Base-by-base conservation (phyloP, 179 eudicot species). In the Gypsophila paniculata region DNA sequence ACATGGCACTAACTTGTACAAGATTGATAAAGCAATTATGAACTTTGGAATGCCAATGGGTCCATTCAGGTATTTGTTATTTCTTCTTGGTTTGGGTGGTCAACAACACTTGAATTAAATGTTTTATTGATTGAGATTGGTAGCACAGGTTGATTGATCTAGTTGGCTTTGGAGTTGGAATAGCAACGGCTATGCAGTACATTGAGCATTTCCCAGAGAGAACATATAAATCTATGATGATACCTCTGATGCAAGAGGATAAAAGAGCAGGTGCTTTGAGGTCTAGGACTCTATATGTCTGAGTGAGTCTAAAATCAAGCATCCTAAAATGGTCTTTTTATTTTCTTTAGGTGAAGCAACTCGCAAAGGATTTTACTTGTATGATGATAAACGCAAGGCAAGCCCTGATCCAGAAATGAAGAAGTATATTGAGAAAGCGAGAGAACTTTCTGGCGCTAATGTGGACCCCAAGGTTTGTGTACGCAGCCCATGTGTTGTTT, bases 31-130 rank as follows among this genome's bases (percentile, higher is more conserved):
- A 75, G 93, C 82, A 64, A 84, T 89, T 22, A 83, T 90, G 75
- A 93, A 93, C 68, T 93, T 91, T 65, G 98, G 98, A 78, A 91
- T 93, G 98, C 96, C 98, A 49, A 89, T 93, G 96, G 98, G 98
- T 34, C 98, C 98, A 17, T 89, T 93, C 77, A 91, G 97, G 97
- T 94, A 73, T 9, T 68, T 8, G 34, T 38, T 9, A 14, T 23
- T 58, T 38, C 3, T 61, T 15, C 25, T 55, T 65, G 23, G 69
- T 21, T 19, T 67, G 42, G 4, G 26, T 71, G n/a, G 44, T 52
- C 39, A 71, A 39, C 39, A 44, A 15, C 57, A 48, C 14, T 69
- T 29, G 36, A 46, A 61, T 13, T 18, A 38, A 62, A 0, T 57
- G n/a, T 32, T 29, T 53, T 12, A 68, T n/a, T 8, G 65, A 26